Base-by-base conservation (phyloP, 768 basidiomycete genomes). In the Paxillus ammoniavirescens region DNA sequence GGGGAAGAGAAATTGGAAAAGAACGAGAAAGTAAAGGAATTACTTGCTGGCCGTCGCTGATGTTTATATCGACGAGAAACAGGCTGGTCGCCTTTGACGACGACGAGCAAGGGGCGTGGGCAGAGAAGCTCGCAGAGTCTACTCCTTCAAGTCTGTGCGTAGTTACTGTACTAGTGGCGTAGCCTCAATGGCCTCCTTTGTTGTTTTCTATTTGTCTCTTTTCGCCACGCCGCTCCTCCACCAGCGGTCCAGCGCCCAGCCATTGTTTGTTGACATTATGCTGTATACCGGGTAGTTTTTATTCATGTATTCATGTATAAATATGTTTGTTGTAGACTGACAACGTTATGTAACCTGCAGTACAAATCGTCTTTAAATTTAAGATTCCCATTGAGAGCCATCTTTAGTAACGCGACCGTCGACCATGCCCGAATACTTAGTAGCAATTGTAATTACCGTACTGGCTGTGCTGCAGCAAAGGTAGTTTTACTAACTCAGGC, bases 31-130 rank as follows among this genome's bases (percentile, higher is more conserved):
- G 36, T n/a, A 35, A 18, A 36, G 45, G 47, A 44, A 48, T 47
- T 55, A 47, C 8, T 17, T 42, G 46, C 54, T 30, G 18, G 31
- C 36, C 49, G 53, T 47, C 45, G 56, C n/a, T 55, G 40, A 5
- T 23, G 42, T 15, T 44, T 30, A 33, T 42, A 47, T 38, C 23
- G 38, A 48, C 31, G 44, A 53, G 28, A 50, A 31, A 59, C 23
- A 47, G 23, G 59, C 50, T 68, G 55, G 62, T 53, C 70, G 68
- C 60, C 70, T 63, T 59, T 41, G 64, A 56, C 70, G 66, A 59
- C 68, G 68, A 58, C 57, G 68, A 68, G 67, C 61, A 54, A 64
- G 65, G 61, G 53, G 56, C 54, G 68, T 66, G 66, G 59, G 54
- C 46, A 56, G 58, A 56, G 65, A 58, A 61, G 59, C 51, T 66